Conservation (phyloP, 768 basidiomycete genomes). For the Leccinum pellstonianum region DNA sequence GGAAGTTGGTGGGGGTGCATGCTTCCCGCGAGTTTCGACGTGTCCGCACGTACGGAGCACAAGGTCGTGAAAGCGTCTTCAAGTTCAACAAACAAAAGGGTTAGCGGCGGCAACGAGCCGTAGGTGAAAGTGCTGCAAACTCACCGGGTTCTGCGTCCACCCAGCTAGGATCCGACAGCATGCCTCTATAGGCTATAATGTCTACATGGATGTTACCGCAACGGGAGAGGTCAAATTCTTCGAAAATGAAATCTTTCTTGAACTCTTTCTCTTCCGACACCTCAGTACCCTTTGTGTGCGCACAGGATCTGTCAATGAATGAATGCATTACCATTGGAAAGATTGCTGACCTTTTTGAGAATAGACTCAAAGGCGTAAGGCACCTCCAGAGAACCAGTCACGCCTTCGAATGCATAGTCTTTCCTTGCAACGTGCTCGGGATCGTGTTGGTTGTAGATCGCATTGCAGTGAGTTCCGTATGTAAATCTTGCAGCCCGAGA, state of each 20-base stretch:
- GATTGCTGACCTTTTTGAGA: conserved; percentile 6
- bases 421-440: conserved; percentile 8
- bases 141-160: conserved; percentile 10
- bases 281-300: conserved; percentile 6
- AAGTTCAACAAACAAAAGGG: neutral
- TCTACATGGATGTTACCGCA: conserved; percentile 17
- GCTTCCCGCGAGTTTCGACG: conserved; percentile 9
- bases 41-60: conserved; percentile 13
- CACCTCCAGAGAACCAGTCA: conserved; percentile 10
- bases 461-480: conserved; percentile 16
- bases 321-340: neutral
- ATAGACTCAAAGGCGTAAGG: conserved; percentile 13
- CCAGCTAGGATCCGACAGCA: conserved; percentile 4
- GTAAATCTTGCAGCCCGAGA: conserved; percentile 13
- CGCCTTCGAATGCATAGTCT: conserved; percentile 8
- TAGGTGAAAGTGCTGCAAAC: neutral
- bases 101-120: neutral
- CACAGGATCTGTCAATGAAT: neutral
- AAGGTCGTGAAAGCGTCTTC: conserved; percentile 12
- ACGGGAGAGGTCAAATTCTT: conserved; percentile 15
- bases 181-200: conserved; percentile 16
- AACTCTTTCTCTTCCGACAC: conserved; percentile 17
- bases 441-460: conserved; percentile 9
- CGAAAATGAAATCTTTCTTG: conserved; percentile 13
- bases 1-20: conserved; percentile 15